Evolutionary conservation across 768 basidiomycete genomes (phyloP).

Genomic region (Agrocybe chaxingu): DNA sequence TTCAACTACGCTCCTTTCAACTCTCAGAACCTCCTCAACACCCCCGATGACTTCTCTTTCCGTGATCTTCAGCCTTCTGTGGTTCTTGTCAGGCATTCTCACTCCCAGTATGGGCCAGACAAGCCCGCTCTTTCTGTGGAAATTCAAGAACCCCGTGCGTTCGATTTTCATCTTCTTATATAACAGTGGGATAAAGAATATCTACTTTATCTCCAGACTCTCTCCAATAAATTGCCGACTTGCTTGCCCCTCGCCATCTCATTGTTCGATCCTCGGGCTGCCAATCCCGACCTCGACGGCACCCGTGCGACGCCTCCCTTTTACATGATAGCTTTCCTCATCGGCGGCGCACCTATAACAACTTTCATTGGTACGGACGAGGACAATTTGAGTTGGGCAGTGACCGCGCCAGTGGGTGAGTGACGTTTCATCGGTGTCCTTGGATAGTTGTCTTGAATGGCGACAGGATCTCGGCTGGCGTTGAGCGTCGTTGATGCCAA

Average conservation of each 20-base stretch:
- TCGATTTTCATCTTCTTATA: not conserved
- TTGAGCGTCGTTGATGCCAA: slow-evolving; percentile 42
- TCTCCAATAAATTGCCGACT: slow-evolving; percentile 21
- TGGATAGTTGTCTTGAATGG: not conserved
- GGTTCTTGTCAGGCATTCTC: slow-evolving; percentile 1
- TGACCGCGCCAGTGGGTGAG: slow-evolving; percentile 38
- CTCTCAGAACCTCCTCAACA: not conserved
- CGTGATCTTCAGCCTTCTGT: not conserved
- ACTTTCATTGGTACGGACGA: slow-evolving; percentile 33
- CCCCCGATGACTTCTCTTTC: not conserved
- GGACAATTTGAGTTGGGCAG: slow-evolving; percentile 37
- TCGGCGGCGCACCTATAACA: slow-evolving; percentile 31
- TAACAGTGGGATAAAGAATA: not conserved
- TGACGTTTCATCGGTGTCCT: not conserved
- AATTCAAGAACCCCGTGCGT: slow-evolving; percentile 14
- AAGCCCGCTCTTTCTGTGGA: slow-evolving; percentile 17
- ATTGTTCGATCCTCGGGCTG: slow-evolving; percentile 17
- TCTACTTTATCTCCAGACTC: slow-evolving; percentile 4
- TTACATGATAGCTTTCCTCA: slow-evolving; percentile 39
- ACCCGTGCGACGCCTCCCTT: slow-evolving; percentile 31
- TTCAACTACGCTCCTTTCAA: not conserved
- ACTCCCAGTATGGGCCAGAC: slow-evolving; percentile 9
- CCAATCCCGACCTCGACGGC: slow-evolving; percentile 11
- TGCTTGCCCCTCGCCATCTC: slow-evolving; percentile 22
- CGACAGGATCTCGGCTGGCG: slow-evolving; percentile 38